Evolutionary conservation across 805 yeast genomes (phyloP).

Genomic region (Saccharomycopsis olivae): DNA sequence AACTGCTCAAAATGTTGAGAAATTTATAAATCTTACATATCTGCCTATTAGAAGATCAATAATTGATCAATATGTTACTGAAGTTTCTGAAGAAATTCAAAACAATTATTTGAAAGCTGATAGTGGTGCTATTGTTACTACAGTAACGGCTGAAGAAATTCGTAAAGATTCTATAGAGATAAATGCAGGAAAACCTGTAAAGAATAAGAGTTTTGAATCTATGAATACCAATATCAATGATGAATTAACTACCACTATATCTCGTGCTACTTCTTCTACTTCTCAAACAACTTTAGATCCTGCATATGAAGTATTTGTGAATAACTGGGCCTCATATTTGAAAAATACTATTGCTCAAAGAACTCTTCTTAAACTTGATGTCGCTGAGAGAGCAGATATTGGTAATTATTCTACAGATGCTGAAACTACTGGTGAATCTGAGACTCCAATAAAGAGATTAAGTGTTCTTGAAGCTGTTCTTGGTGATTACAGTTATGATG

Average conservation of each 20-base stretch:
- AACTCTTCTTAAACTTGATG: conserved; percentile 8
- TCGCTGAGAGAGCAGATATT: not conserved
- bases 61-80: conserved; percentile 12
- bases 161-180: not conserved
- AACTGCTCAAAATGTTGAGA: conserved; percentile 12
- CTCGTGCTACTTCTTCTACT: not conserved
- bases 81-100: conserved; percentile 9
- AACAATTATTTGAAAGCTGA: conserved; percentile 1
- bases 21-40: conserved; percentile 6
- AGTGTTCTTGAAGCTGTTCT: conserved; percentile 14
- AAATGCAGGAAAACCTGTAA: not conserved
- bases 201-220: not conserved
- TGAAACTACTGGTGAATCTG: conserved; percentile 1
- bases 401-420: conserved; percentile 8
- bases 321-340: conserved; percentile 10
- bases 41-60: conserved; percentile 12
- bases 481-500: conserved; percentile 2
- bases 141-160: not conserved
- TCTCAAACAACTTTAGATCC: not conserved
- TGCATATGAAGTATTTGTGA: conserved; percentile 10
- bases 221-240: conserved; percentile 3
- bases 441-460: conserved; percentile 7
- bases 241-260: not conserved
- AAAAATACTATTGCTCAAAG: conserved; percentile 13
- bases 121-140: not conserved